Conservation (phyloP, 768 basidiomycete genomes). For the Termitomyces sp. region DNA sequence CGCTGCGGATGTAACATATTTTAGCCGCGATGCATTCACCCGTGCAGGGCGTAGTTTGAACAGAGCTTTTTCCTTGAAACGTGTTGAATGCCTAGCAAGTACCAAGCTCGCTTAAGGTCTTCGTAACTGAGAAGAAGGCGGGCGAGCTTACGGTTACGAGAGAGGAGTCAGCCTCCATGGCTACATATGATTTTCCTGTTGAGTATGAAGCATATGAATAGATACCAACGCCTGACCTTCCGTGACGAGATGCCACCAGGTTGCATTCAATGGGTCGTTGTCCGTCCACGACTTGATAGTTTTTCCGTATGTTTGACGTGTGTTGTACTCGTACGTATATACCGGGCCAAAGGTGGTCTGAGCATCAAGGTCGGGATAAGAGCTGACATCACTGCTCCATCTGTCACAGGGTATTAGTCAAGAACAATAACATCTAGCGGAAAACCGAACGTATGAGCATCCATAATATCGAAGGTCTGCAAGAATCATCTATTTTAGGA, state of each 20-base stretch:
- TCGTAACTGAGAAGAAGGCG: constrained; percentile 12
- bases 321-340: constrained; percentile 63
- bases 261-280: constrained; percentile 70
- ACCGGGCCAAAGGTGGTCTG: constrained; percentile 57
- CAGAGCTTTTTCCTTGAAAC: constrained; percentile 67
- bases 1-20: constrained; percentile 76
- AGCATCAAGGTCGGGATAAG: constrained; percentile 52
- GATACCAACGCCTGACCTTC: constrained; percentile 38
- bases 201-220: constrained; percentile 1
- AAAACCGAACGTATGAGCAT: constrained; percentile 65
- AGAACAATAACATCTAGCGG: neutral
- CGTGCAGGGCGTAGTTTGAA: constrained; percentile 49
- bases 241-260: constrained; percentile 80
- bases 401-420: constrained; percentile 25
- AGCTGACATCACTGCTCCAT: constrained; percentile 59
- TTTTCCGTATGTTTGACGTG: constrained; percentile 60
- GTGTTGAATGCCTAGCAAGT: constrained; percentile 53
- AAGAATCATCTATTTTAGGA: neutral
- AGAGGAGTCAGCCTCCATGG: constrained; percentile 52
- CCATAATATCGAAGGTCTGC: constrained; percentile 73
- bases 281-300: constrained; percentile 53
- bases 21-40: constrained; percentile 60
- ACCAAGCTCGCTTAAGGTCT: neutral
- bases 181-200: constrained; percentile 22
- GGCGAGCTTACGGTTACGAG: constrained; percentile 46